phyloP scores from a whole-genome alignment of 441 rosid genomes.

The California macrophylla region DNA sequence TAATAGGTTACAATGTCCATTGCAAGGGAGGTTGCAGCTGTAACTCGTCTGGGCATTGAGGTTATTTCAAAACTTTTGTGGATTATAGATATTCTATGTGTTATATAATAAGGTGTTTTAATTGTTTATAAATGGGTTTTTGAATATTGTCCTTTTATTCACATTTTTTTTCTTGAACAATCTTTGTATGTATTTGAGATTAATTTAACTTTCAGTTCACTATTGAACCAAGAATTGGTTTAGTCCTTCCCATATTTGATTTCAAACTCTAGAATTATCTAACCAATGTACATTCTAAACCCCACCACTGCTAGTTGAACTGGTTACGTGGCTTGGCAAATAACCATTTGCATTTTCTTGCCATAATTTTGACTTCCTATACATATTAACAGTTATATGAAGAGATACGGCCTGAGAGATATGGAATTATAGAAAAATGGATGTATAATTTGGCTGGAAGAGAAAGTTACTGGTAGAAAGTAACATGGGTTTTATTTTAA shows the following conservation, averaged over 20 bases:
- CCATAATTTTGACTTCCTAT: background rate
- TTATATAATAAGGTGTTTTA: background rate
- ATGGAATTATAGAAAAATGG: background rate
- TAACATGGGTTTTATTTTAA: too few relatives aligned
- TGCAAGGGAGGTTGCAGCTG: constrained; percentile 90
- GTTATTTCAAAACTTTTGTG: constrained; percentile 18
- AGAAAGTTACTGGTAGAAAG: background rate
- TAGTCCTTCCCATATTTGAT: background rate
- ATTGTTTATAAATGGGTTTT: background rate
- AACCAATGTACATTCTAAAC: background rate
- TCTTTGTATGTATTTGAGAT: background rate
- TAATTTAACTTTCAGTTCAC: background rate
- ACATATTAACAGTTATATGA: background rate
- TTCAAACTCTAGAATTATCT: background rate
- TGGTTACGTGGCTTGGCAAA: background rate
- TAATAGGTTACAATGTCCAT: constrained; percentile 74
- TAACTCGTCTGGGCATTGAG: constrained; percentile 83
- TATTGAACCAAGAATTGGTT: background rate
- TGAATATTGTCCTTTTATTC: background rate
- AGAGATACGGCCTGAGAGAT: background rate
- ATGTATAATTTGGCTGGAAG: background rate
- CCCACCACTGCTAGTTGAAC: background rate
- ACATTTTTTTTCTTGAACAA: background rate
- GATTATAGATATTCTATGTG: background rate
- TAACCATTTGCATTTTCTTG: background rate